Percentiles rank a stretch among this genome's conserved stretches.
These are phyloP conservation scores for Ustilago bromivora DNA, from an alignment of 1,284 basidiomycete genomes.

Conservation along the genomic window DNA sequence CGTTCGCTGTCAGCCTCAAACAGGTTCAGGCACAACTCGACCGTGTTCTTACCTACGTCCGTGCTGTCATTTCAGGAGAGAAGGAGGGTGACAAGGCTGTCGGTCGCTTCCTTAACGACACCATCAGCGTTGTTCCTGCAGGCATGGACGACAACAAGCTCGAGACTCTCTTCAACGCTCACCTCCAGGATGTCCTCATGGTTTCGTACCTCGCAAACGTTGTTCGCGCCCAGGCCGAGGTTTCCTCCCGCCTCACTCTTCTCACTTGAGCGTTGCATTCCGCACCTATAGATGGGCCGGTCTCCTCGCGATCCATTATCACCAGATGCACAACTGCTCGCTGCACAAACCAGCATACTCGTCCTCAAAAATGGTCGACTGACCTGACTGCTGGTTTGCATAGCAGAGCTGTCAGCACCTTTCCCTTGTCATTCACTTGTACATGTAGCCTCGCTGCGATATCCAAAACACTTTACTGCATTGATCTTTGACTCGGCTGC, in stretches of 20 bases:
- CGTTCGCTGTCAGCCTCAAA: conserved; percentile 79
- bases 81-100: conserved; percentile 85
- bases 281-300: not conserved
- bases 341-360: not conserved
- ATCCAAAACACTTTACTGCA: conserved; percentile 22
- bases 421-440: conserved; percentile 20
- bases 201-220: conserved; percentile 94
- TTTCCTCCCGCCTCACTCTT: conserved; percentile 88
- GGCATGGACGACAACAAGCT: conserved; percentile 61
- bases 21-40: conserved; percentile 84
- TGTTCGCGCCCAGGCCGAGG: conserved; percentile 92
- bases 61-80: conserved; percentile 82
- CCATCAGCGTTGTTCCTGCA: conserved; percentile 70
- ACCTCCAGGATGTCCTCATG: conserved; percentile 85
- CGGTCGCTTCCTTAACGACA: conserved; percentile 92
- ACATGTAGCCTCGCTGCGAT: conserved; percentile 51
- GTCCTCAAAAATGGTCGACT: conserved; percentile 14
- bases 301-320: not conserved
- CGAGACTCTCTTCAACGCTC: conserved; percentile 67
- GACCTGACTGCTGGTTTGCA: not conserved
- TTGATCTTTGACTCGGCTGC: not conserved
- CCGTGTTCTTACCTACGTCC: conserved; percentile 86
- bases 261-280: conserved; percentile 71
- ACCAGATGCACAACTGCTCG: not conserved
- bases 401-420: not conserved